A percentile compares a stretch with the other conserved stretches of the same genome.
These are phyloP conservation scores for Fusarium chuoi DNA, from an alignment of 2,329 filamentous ascomycete genomes.

Conservation along the genomic window DNA sequence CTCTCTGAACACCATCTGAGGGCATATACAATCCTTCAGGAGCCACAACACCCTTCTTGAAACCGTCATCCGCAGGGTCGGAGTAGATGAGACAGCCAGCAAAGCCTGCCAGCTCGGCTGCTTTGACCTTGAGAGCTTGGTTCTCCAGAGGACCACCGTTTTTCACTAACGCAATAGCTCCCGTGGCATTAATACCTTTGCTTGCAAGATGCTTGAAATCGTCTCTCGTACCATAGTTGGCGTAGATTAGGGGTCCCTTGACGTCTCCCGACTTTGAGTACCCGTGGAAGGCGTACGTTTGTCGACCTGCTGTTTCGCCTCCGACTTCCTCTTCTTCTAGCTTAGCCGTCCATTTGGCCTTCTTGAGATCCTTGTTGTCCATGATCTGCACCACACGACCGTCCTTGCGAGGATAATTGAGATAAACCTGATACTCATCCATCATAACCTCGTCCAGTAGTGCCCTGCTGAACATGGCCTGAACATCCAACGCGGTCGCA, in stretches of 20 bases:
- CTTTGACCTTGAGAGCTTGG: slow-evolving; percentile 84
- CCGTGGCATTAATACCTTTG: slow-evolving; percentile 77
- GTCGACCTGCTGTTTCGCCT: slow-evolving; percentile 68
- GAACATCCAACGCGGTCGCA: slow-evolving; percentile 84
- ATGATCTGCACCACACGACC: slow-evolving; percentile 86
- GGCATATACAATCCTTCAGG: slow-evolving; percentile 85
- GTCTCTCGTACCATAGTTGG: slow-evolving; percentile 86
- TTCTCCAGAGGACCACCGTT: slow-evolving; percentile 81
- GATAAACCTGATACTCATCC: slow-evolving; percentile 86
- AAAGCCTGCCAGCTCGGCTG: slow-evolving; percentile 87
- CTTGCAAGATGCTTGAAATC: slow-evolving; percentile 82
- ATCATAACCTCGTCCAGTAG: slow-evolving; percentile 79
- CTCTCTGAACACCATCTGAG: slow-evolving; percentile 83
- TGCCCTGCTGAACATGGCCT: slow-evolving; percentile 77
- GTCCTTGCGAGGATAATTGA: slow-evolving; percentile 86
- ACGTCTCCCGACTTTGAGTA: slow-evolving; percentile 89
- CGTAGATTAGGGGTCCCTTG: slow-evolving; percentile 87
- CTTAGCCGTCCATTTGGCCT: slow-evolving; percentile 78
- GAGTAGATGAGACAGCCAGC: slow-evolving; percentile 92
- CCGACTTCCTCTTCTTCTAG: slow-evolving; percentile 82
- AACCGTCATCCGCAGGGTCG: slow-evolving; percentile 87
- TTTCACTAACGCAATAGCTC: slow-evolving; percentile 85
- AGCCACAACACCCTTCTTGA: slow-evolving; percentile 75
- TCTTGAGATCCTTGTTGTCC: slow-evolving; percentile 65
- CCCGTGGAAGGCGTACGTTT: slow-evolving; percentile 86